Evolutionary conservation across 768 basidiomycete species (phyloP).

Genomic region (Gloeostereum incarnatum): DNA sequence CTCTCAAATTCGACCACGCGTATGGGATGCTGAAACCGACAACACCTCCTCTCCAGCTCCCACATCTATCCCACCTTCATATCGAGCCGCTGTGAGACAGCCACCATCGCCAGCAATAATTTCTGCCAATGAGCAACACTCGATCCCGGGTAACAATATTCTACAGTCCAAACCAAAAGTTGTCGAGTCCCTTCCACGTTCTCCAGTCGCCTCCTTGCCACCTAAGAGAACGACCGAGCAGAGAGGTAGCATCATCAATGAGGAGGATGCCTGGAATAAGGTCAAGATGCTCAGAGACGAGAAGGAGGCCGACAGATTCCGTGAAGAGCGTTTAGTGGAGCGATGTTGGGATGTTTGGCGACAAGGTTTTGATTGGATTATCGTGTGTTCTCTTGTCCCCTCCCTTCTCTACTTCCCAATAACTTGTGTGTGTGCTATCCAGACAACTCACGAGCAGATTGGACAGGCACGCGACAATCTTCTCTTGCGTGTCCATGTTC

Average conservation of each 20-base stretch:
- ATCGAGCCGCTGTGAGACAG: conserved; percentile 24
- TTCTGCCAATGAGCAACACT: neutral
- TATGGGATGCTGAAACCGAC: conserved; percentile 3
- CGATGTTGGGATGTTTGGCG: conserved; percentile 74
- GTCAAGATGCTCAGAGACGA: conserved; percentile 65
- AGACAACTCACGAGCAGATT: conserved; percentile 72
- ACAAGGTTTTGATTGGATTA: conserved; percentile 62
- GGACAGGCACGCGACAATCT: conserved; percentile 59
- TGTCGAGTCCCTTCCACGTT: neutral
- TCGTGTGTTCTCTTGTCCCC: conserved; percentile 40
- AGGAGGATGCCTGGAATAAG: conserved; percentile 73
- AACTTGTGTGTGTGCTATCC: too few species aligned
- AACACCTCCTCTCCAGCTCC: conserved; percentile 16
- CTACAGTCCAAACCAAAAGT: neutral
- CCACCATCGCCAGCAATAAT: neutral
- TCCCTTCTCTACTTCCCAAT: too few species aligned
- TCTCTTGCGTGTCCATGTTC: conserved; percentile 46
- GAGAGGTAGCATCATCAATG: conserved; percentile 45
- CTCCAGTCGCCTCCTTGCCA: conserved; percentile 8
- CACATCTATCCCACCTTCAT: conserved; percentile 39
- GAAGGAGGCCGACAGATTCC: conserved; percentile 60
- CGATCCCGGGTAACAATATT: neutral
- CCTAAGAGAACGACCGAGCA: conserved; percentile 33
- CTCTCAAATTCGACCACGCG: conserved; percentile 10
- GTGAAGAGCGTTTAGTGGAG: conserved; percentile 52